phyloP scores from a whole-genome alignment of 2,329 filamentous ascomycete species.

The Grosmannia penicillata region DNA sequence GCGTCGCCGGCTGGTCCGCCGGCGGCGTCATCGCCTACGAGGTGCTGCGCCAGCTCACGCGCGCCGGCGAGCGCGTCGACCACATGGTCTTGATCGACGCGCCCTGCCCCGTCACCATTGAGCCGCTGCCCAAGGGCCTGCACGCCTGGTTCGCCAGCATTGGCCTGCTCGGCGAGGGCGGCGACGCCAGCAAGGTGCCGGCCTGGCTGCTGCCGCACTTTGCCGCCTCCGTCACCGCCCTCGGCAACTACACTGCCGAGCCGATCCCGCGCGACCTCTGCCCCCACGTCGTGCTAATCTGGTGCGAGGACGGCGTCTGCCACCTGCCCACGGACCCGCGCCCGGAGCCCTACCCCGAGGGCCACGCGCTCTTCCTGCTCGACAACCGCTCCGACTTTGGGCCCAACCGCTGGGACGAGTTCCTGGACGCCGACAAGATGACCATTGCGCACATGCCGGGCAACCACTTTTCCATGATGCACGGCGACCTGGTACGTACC shows the following conservation, averaged over 20 bases:
- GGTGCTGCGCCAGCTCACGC: slow-evolving; percentile 44
- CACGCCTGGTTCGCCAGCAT: slow-evolving; percentile 61
- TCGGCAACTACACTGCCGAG: slow-evolving; percentile 54
- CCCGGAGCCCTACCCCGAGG: slow-evolving; percentile 43
- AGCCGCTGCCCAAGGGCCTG: slow-evolving; percentile 47
- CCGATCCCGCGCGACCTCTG: slow-evolving; percentile 43
- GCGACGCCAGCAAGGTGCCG: slow-evolving; percentile 45
- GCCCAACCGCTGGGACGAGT: slow-evolving; percentile 55
- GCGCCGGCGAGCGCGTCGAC: slow-evolving; percentile 40
- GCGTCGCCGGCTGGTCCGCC: slow-evolving; percentile 60
- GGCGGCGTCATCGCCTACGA: slow-evolving; percentile 61
- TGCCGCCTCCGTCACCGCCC: slow-evolving; percentile 48
- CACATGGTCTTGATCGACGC: slow-evolving; percentile 51
- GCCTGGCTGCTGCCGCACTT: slow-evolving; percentile 66
- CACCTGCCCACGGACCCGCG: slow-evolving; percentile 49
- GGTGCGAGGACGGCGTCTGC: slow-evolving; percentile 62
- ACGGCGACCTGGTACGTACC: slow-evolving; percentile 29
- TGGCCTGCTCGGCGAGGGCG: slow-evolving; percentile 48
- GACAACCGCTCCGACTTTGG: slow-evolving; percentile 61
- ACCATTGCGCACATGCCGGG: slow-evolving; percentile 52
- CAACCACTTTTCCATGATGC: slow-evolving; percentile 68
- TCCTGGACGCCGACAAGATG: slow-evolving; percentile 46
- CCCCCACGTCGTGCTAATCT: slow-evolving; percentile 50
- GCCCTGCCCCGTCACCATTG: slow-evolving; percentile 51
- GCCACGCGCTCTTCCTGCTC: slow-evolving; percentile 53